Evolutionary conservation across 257 asterid genomes (phyloP).

Genomic region (Cynanchum wilfordii): DNA sequence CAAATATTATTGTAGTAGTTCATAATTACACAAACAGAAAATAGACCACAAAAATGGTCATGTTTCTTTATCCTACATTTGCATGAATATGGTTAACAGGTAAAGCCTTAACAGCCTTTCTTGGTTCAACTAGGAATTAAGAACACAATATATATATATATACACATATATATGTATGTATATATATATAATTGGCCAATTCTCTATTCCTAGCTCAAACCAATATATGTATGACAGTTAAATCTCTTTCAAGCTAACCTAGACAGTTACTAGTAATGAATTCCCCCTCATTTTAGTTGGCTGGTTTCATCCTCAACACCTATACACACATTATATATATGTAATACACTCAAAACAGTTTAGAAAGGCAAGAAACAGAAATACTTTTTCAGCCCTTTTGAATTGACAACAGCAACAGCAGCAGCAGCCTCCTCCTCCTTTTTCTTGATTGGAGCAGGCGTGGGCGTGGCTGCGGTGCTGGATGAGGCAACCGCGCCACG

Average conservation of each 20-base stretch:
- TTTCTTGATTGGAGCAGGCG: conserved; percentile 15
- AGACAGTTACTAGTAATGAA: background rate
- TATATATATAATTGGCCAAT: background rate
- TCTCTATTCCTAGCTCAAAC: background rate
- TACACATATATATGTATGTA: too few species aligned
- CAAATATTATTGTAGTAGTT: too few species aligned
- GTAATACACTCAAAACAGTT: background rate
- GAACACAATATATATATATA: too few species aligned
- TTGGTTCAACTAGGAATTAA: too few species aligned
- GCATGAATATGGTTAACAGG: too few species aligned
- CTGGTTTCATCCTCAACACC: background rate
- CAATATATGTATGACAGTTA: background rate
- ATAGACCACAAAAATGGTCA: too few species aligned
- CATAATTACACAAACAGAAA: too few species aligned
- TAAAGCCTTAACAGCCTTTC: too few species aligned
- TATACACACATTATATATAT: background rate
- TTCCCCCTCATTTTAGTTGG: background rate
- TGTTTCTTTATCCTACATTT: too few species aligned
- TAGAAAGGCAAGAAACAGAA: conserved; percentile 53
- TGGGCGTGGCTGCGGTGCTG: conserved; percentile 9
- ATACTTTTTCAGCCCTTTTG: conserved; percentile 38
- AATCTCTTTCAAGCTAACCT: background rate
- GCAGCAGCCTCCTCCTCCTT: conserved; percentile 18
- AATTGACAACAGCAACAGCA: conserved; percentile 24
- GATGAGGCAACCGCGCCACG: conserved; percentile 13